Conservation (phyloP, 2,329 filamentous ascomycete genomes). For the Diaporthe vaccinii region DNA sequence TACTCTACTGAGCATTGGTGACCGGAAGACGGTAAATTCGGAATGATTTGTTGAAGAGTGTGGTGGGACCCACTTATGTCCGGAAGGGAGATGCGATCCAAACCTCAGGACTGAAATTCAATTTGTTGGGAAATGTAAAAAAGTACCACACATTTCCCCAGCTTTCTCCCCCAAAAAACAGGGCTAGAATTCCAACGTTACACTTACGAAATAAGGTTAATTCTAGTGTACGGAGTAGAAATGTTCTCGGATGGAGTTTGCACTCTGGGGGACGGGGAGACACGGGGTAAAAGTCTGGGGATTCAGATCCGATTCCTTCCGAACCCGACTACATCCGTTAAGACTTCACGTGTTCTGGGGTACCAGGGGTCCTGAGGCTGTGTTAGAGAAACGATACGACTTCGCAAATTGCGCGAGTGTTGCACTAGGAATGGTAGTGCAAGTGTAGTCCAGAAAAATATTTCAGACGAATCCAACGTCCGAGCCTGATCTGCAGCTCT, state of each 20-base stretch:
- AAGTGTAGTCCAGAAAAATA: not conserved
- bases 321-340: constrained; percentile 10
- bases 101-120: not conserved
- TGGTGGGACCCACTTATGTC: not conserved
- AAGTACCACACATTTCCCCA: not conserved
- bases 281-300: constrained; percentile 29
- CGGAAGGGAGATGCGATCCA: not conserved
- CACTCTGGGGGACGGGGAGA: not conserved
- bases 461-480: constrained; percentile 2
- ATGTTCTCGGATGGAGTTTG: constrained; percentile 18
- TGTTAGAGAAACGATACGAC: not conserved
- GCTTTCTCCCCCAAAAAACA: not conserved
- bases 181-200: constrained; percentile 6
- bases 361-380: not conserved
- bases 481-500: constrained; percentile 4
- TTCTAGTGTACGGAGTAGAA: constrained; percentile 22
- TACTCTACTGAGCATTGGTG: not conserved
- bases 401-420: not conserved
- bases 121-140: not conserved
- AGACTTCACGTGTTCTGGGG: not conserved
- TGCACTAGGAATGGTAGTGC: not conserved
- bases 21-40: not conserved
- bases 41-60: not conserved
- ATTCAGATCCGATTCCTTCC: constrained; percentile 12
- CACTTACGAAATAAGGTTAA: constrained; percentile 22